Conservation (phyloP, 106 monocot species). For the Dendrobium huoshanense region DNA sequence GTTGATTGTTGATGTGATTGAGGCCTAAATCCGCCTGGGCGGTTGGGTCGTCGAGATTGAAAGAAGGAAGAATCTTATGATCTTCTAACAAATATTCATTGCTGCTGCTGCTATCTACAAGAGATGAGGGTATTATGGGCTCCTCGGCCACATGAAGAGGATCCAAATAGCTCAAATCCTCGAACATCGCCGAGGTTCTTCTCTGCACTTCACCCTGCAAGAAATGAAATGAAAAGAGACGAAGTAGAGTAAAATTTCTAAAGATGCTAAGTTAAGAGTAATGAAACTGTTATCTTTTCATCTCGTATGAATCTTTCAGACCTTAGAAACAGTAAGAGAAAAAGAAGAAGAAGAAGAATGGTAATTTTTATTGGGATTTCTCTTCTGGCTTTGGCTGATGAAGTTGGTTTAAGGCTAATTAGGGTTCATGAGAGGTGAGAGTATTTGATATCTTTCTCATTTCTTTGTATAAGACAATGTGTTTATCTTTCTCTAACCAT, state of each 20-base stretch:
- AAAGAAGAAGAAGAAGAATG: neutral
- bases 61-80: too few species aligned
- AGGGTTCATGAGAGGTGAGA: neutral
- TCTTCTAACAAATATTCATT: constrained; percentile 3
- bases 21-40: neutral
- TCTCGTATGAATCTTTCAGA: neutral
- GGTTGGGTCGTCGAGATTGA: neutral
- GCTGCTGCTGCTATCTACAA: constrained; percentile 4
- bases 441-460: neutral
- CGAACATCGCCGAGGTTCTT: neutral
- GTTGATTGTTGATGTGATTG: neutral
- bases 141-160: neutral
- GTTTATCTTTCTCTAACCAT: neutral
- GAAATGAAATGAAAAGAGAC: neutral
- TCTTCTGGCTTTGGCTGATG: neutral
- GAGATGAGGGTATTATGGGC: neutral
- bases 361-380: neutral
- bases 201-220: neutral
- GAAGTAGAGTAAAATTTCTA: neutral
- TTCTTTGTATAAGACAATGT: neutral
- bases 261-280: neutral
- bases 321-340: neutral
- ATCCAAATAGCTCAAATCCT: neutral
- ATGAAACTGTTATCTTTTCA: neutral
- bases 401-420: neutral